phyloP scores from a whole-genome alignment of 108 stramenopile species.

The Epipyxis sp. region DNA sequence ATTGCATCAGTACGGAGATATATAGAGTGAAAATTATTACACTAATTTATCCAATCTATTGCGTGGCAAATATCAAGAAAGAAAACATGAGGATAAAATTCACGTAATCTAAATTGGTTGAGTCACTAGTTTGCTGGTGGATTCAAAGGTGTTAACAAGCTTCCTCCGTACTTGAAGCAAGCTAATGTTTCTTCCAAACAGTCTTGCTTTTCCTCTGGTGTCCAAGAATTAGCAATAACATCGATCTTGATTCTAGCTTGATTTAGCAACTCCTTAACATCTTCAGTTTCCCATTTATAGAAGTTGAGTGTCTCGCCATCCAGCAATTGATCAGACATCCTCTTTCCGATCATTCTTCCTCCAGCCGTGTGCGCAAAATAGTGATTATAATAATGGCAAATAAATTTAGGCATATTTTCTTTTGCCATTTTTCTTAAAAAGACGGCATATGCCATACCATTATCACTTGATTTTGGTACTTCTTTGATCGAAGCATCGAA shows the following conservation, averaged over 20 bases:
- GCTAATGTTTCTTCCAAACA: constrained; percentile 57
- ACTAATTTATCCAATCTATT: too few relatives aligned
- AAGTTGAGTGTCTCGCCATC: constrained; percentile 76
- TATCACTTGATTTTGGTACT: not conserved
- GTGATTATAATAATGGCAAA: constrained; percentile 90
- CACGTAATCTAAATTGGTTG: not conserved
- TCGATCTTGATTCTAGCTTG: constrained; percentile 73
- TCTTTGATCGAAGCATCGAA: constrained; percentile 7
- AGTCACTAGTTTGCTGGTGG: not conserved
- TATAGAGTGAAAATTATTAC: too few relatives aligned
- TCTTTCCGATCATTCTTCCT: constrained; percentile 78
- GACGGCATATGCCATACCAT: constrained; percentile 34
- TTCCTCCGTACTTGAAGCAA: not conserved
- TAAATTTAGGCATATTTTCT: constrained; percentile 67
- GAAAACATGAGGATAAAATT: too few relatives aligned
- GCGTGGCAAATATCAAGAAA: too few relatives aligned
- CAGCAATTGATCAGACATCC: constrained; percentile 72
- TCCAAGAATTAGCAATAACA: constrained; percentile 72
- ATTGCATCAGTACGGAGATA: too few relatives aligned
- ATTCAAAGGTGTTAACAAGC: not conserved
- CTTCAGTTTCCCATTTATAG: constrained; percentile 74
- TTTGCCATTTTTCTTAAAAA: constrained; percentile 20
- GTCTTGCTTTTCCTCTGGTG: constrained; percentile 62
- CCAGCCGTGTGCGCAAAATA: constrained; percentile 66
- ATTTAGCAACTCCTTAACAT: constrained; percentile 71